Evolutionary conservation across 257 asterid genomes (phyloP).

Genomic region (Knoxia roxburghii): DNA sequence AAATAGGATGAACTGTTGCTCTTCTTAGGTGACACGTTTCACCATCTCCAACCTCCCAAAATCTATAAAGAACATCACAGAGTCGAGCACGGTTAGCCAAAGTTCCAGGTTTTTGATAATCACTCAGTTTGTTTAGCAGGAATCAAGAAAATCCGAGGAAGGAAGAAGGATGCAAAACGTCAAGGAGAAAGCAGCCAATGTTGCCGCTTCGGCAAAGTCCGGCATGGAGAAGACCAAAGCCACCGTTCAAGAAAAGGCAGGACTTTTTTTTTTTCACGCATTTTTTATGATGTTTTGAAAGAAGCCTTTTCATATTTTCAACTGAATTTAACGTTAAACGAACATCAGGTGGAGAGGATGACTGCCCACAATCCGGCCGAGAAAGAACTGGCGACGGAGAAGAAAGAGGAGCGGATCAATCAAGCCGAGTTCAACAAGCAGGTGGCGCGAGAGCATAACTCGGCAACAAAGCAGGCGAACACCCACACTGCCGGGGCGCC

Average conservation of each 20-base stretch:
- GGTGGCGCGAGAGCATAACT: conserved; percentile 34
- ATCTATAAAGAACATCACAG: background rate
- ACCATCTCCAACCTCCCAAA: background rate
- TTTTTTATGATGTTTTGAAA: background rate
- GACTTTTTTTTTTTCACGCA: no score
- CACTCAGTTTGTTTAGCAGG: background rate
- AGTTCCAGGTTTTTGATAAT: background rate
- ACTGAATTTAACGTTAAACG: background rate
- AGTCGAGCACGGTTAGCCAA: no score
- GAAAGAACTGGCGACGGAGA: conserved; percentile 51
- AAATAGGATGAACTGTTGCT: background rate
- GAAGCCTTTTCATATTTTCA: background rate
- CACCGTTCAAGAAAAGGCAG: conserved; percentile 49
- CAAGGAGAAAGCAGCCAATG: conserved; percentile 55
- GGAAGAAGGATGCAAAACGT: conserved; percentile 38
- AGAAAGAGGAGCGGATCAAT: conserved; percentile 36
- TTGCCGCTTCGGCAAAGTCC: conserved; percentile 63
- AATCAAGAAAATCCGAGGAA: no score
- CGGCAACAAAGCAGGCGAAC: conserved; percentile 21
- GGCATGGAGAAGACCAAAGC: conserved; percentile 76
- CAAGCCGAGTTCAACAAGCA: conserved; percentile 51
- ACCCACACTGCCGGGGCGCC: conserved; percentile 29
- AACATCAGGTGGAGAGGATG: conserved; percentile 43
- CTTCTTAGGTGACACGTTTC: background rate
- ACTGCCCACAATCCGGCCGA: conserved; percentile 38